A percentile compares a stretch with the other conserved stretches of the same genome.
Evolutionary conservation across 306 rosid species (phyloP).

Genomic region (Canavalia ensiformis): DNA sequence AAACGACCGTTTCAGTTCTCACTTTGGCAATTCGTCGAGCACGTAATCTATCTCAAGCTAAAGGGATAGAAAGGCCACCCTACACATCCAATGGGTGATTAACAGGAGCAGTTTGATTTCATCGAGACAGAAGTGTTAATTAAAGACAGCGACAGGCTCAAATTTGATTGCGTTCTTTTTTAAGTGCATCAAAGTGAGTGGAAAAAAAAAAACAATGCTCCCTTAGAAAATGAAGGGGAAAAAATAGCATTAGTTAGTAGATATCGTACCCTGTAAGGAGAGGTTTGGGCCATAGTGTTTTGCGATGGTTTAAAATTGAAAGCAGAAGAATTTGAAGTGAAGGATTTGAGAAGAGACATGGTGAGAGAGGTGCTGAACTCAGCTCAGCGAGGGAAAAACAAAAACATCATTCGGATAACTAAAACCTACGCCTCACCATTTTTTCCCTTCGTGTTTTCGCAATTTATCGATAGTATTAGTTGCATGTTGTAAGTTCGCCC

Average conservation of each 20-base stretch:
- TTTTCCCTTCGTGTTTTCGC: slow-evolving; percentile 5
- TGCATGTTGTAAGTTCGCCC: too few species aligned
- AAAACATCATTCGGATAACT: slow-evolving; percentile 29
- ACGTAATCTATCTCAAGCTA: slow-evolving; percentile 29
- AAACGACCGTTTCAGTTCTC: slow-evolving; percentile 6
- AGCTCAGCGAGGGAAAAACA: slow-evolving; percentile 6
- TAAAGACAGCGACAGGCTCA: background rate
- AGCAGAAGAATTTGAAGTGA: slow-evolving; percentile 64
- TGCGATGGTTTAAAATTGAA: slow-evolving; percentile 55
- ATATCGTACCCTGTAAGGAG: slow-evolving; percentile 69
- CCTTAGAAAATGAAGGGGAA: background rate
- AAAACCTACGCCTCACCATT: slow-evolving; percentile 14
- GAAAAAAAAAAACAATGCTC: background rate
- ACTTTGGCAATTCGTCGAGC: slow-evolving; percentile 56
- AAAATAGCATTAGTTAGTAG: background rate
- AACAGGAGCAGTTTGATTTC: background rate
- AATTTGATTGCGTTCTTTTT: background rate
- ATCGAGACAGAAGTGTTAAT: background rate
- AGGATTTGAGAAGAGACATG: slow-evolving; percentile 63
- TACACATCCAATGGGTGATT: background rate
- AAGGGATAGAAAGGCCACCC: slow-evolving; percentile 12
- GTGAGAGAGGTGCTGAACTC: background rate
- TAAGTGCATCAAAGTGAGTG: background rate
- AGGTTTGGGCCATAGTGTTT: slow-evolving; percentile 60
- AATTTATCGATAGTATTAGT: too few species aligned